A percentile compares a stretch with the other conserved stretches of the same genome.
These are phyloP conservation scores for Ambrosiella beaveri DNA, from an alignment of 2,329 filamentous ascomycete genomes.

Conservation along the genomic window DNA sequence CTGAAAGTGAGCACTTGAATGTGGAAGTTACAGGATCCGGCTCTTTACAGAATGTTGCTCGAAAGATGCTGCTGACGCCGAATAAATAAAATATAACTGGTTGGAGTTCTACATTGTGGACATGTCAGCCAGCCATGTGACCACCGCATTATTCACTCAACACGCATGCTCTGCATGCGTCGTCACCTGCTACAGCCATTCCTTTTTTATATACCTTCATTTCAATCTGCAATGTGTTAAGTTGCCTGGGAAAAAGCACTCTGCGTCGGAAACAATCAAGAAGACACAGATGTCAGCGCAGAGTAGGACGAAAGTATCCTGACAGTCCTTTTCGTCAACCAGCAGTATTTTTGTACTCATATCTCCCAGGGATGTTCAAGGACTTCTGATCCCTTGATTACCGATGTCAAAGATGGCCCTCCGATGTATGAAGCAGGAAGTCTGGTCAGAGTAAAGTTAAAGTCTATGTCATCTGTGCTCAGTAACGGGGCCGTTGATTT, in stretches of 20 bases:
- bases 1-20: neutral
- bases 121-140: neutral
- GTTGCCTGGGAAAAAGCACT: neutral
- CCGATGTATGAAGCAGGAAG: neutral
- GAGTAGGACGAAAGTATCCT: neutral
- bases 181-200: neutral
- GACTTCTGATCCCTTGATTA: neutral
- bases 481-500: too few species aligned
- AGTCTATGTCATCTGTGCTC: neutral
- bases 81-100: neutral
- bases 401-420: neutral
- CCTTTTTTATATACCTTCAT: neutral
- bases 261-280: neutral
- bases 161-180: neutral
- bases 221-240: neutral
- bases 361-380: neutral
- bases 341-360: neutral
- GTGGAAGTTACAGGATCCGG: neutral
- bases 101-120: neutral
- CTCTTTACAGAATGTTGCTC: neutral
- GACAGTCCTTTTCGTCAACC: neutral
- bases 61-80: slow-evolving; percentile 1
- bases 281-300: neutral
- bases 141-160: neutral
- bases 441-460: neutral